Percentiles rank a stretch among this genome's conserved stretches.
Conservation (phyloP, 2,329 filamentous ascomycete species). For the Fusarium anguioides region DNA sequence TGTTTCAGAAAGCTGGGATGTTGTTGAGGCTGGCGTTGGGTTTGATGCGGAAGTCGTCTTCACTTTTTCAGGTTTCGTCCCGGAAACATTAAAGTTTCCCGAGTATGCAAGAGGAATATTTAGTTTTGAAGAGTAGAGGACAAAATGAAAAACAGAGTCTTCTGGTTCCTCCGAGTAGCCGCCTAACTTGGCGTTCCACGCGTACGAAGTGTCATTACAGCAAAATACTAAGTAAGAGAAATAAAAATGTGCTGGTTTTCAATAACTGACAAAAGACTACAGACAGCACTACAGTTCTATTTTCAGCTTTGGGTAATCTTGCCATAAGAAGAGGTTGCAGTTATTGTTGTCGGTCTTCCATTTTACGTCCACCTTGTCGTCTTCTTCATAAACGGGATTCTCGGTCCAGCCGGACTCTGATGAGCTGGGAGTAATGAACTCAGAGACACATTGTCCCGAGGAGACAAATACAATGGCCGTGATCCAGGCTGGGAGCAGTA, state of each 20-base stretch:
- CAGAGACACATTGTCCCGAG: not conserved
- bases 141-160: conserved; percentile 2
- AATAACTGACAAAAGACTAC: too few relatives aligned
- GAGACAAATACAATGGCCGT: accelerated
- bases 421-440: not conserved
- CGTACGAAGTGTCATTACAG: not conserved
- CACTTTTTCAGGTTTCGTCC: not conserved
- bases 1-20: not conserved
- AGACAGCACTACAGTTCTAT: not conserved
- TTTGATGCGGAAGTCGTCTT: not conserved
- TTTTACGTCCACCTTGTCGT: not conserved
- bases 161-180: not conserved
- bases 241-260: too few relatives aligned
- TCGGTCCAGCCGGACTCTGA: accelerated
- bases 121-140: not conserved
- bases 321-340: conserved; percentile 14
- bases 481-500: accelerated
- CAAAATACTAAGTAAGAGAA: too few relatives aligned
- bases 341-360: not conserved
- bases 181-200: not conserved
- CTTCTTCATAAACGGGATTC: not conserved
- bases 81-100: not conserved
- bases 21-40: not conserved
- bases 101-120: not conserved
- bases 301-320: not conserved